Evolutionary conservation across 305 asterid genomes (phyloP), one percentile per base, ranked within the genome.

Genomic region (Plantago lanceolata): DNA sequence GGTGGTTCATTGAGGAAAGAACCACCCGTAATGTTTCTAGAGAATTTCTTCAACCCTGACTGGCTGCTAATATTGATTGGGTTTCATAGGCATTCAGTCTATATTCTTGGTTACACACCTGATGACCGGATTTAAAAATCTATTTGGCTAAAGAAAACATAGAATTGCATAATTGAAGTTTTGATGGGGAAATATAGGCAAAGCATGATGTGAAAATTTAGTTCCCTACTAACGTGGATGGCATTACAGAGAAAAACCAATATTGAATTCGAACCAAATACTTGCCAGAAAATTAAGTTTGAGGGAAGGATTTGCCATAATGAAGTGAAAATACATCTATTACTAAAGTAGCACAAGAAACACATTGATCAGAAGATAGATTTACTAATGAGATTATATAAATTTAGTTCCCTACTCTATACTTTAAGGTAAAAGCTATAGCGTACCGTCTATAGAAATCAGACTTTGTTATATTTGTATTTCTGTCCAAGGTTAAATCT

Each of bases 401-500:
- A 33, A 33, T 33, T 33, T 5, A 33, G 40, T 7, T 8, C 40
- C 8, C 44, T 49, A 65, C n/a, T 48, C 18, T 20, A 56, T 48
- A 33, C n/a, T 6, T 45, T 9, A 64, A 48, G 33, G 6, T 24
- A 52, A 26, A 15, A 60, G 20, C 44, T 61, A 19, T 21, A 7
- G 44, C 21, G 48, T 61, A 61, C 53, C 18, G 26, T 26, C 26
- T 8, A 54, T 28, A 19, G 35, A 33, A 48, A 67, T 84, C 75
- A 81, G 65, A 85, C 88, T 71, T 78, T 81, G 78, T 89, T 85
- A 70, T 84, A 93, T 77, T 92, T 92, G 83, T 87, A 93, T 67
- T 89, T 93, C 86, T 93, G 97, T 8, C 95, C 97, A 60, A 93
- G 87, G 75, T 93, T 93, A 78, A 93, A 93, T 73, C 94, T 83